These are phyloP conservation scores for Fusarium siculi DNA, from an alignment of 2,329 filamentous ascomycete species.

Conservation along the genomic window DNA sequence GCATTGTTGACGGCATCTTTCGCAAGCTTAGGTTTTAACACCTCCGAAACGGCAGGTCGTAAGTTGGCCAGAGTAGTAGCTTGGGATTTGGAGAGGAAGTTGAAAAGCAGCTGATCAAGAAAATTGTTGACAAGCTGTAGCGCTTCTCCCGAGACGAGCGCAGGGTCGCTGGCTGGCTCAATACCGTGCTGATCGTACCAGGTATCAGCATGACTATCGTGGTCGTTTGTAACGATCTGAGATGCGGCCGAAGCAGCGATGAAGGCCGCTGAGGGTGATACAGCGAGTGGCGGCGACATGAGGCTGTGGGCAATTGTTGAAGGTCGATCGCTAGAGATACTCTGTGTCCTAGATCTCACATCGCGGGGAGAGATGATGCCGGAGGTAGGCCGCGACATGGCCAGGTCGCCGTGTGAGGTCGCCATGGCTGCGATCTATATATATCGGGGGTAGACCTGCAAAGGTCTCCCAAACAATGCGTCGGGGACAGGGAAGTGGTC, in stretches of 20 bases:
- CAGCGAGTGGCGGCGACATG: conserved; percentile 72
- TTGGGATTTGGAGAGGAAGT: conserved; percentile 82
- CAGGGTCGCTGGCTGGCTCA: conserved; percentile 73
- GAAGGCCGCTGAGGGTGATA: conserved; percentile 84
- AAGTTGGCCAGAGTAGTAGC: conserved; percentile 81
- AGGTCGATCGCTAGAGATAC: conserved; percentile 77
- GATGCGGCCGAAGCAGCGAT: conserved; percentile 89
- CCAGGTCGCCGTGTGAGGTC: conserved; percentile 40
- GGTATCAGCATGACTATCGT: conserved; percentile 77
- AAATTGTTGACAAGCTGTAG: conserved; percentile 88
- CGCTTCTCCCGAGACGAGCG: conserved; percentile 77
- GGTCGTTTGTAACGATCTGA: conserved; percentile 89
- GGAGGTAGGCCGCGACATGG: conserved; percentile 49
- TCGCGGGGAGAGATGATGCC: conserved; percentile 49
- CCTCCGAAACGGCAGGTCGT: conserved; percentile 83
- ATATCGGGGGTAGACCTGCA: conserved; percentile 37
- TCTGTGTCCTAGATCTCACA: conserved; percentile 64
- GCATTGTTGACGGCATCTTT: conserved; percentile 84
- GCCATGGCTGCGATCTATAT: conserved; percentile 44
- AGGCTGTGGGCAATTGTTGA: conserved; percentile 69
- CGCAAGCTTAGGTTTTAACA: conserved; percentile 89
- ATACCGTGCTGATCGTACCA: conserved; percentile 77
- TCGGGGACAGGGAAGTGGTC: conserved; percentile 28
- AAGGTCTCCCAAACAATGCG: conserved; percentile 31
- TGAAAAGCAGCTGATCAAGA: conserved; percentile 92